Evolutionary conservation across 345 rosid genomes (phyloP).

Genomic region (Sisymbrium altissimum): DNA sequence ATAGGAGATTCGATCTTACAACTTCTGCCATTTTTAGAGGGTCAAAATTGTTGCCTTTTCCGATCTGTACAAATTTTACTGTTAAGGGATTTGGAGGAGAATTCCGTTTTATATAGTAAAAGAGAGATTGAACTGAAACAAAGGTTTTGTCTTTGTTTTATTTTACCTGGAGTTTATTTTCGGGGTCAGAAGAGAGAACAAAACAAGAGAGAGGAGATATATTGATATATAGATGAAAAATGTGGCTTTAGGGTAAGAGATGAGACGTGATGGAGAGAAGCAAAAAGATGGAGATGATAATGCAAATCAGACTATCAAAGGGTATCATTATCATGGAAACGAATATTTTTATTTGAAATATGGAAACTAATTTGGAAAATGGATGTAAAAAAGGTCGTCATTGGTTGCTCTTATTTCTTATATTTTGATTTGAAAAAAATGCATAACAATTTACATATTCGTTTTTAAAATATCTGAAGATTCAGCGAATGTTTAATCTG

Average conservation of each 20-base stretch:
- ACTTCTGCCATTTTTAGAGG: slow-evolving; percentile 19
- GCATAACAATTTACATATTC: background rate
- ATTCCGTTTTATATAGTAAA: background rate
- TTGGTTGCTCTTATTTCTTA: background rate
- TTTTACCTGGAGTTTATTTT: background rate
- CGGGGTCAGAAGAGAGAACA: background rate
- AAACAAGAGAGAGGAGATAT: background rate
- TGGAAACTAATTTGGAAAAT: background rate
- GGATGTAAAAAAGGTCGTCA: background rate
- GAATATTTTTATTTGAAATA: slow-evolving; percentile 5
- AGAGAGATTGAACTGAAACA: slow-evolving; percentile 19
- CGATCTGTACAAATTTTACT: slow-evolving; percentile 20
- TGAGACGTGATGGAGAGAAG: slow-evolving; percentile 2
- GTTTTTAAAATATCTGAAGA: background rate
- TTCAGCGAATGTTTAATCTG: background rate
- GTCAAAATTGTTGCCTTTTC: slow-evolving; percentile 2
- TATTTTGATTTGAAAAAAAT: background rate
- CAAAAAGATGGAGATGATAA: background rate
- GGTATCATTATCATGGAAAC: slow-evolving; percentile 14
- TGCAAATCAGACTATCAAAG: background rate
- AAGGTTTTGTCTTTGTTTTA: slow-evolving; percentile 7
- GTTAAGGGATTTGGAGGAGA: slow-evolving; percentile 6
- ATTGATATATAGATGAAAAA: background rate
- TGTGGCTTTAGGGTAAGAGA: slow-evolving; percentile 16
- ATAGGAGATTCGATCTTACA: slow-evolving; percentile 16